A percentile compares a stretch with the other conserved stretches of the same genome.
These are phyloP conservation scores for Begonia loranthoides DNA, from an alignment of 306 rosid genomes.

Conservation along the genomic window DNA sequence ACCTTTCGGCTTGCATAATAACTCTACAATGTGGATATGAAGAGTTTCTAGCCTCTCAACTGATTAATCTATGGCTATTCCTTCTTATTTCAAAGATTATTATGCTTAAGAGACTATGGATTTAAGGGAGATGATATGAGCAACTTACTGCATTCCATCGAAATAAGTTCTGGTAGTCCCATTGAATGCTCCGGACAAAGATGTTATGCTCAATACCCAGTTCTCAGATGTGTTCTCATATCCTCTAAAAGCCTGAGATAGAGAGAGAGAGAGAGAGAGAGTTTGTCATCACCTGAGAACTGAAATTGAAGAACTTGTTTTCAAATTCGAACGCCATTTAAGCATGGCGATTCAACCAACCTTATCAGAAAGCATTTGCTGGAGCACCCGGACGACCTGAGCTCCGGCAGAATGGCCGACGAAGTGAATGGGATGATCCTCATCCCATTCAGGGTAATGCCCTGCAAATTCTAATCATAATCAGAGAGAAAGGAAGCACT, in stretches of 20 bases:
- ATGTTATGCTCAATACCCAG: conserved; percentile 73
- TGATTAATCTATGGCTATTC: too few species aligned
- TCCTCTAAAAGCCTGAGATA: conserved; percentile 67
- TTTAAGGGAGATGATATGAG: too few species aligned
- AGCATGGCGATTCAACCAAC: conserved; percentile 20
- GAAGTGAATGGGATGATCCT: conserved; percentile 86
- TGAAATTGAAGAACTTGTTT: neutral
- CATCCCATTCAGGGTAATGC: conserved; percentile 94
- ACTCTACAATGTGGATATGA: too few species aligned
- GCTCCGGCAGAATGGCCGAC: conserved; percentile 98
- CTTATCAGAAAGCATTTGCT: conserved; percentile 98
- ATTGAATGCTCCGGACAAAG: conserved; percentile 93
- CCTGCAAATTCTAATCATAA: conserved; percentile 35
- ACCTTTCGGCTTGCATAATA: too few species aligned
- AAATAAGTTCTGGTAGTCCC: conserved; percentile 91
- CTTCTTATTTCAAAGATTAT: too few species aligned
- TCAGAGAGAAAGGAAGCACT: neutral
- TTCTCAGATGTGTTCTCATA: conserved; percentile 61
- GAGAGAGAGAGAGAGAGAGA: conserved; percentile 15
- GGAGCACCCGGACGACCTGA: conserved; percentile 85
- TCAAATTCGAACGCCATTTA: neutral
- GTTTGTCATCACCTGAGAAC: conserved; percentile 8
- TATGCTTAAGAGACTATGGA: too few species aligned
- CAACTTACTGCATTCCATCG: conserved; percentile 98
- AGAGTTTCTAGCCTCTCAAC: too few species aligned